Percentiles rank a stretch among this genome's conserved stretches.
These are phyloP conservation scores for Jackrogersella multiformis DNA, from an alignment of 495 filamentous ascomycete species.

Conservation along the genomic window DNA sequence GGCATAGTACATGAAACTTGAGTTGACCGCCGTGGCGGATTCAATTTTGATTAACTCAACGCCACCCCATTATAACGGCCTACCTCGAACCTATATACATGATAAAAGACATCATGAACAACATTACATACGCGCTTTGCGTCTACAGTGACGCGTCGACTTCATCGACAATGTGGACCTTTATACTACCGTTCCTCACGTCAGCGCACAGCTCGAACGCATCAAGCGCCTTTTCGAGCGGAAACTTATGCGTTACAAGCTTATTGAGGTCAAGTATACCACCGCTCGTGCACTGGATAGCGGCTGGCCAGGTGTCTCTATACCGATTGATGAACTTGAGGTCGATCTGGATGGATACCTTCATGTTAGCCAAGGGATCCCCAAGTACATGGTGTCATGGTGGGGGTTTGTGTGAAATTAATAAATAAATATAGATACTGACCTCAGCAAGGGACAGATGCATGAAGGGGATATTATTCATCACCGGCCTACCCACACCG, in stretches of 20 bases:
- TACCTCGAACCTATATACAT: constrained; percentile 28
- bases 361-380: constrained; percentile 19
- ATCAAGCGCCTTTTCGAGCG: constrained; percentile 64
- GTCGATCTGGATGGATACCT: constrained; percentile 57
- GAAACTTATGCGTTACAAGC: constrained; percentile 61
- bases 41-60: constrained; percentile 6
- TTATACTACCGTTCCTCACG: constrained; percentile 61
- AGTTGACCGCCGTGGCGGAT: constrained; percentile 1
- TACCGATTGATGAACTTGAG: constrained; percentile 73
- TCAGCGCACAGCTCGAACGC: constrained; percentile 64
- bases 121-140: neutral
- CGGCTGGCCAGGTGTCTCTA: constrained; percentile 68
- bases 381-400: constrained; percentile 5
- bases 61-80: constrained; percentile 15
- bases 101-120: neutral
- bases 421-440: constrained; percentile 14
- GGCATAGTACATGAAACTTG: constrained; percentile 1
- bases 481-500: constrained; percentile 66
- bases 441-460: constrained; percentile 67
- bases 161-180: constrained; percentile 68
- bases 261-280: constrained; percentile 64
- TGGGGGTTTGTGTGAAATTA: constrained; percentile 1
- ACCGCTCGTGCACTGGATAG: constrained; percentile 58
- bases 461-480: constrained; percentile 75
- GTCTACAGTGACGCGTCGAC: constrained; percentile 43